phyloP scores from a whole-genome alignment of 805 yeast species.

The Blastobotrys terrestris region DNA sequence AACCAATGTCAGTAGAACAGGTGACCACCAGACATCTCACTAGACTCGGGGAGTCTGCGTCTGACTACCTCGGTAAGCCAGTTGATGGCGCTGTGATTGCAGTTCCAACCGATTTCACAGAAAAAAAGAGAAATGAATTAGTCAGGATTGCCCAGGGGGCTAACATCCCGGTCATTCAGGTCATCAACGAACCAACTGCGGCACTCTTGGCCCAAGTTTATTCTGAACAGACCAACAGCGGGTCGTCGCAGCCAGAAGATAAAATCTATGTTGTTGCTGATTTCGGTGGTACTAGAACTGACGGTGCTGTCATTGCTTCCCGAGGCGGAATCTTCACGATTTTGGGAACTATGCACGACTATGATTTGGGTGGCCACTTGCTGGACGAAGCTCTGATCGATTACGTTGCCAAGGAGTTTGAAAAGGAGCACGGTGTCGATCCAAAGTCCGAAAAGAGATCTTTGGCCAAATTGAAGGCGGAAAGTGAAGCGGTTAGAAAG shows the following conservation, averaged over 20 bases:
- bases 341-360: slow-evolving; percentile 77
- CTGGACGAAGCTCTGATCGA: slow-evolving; percentile 77
- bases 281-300: slow-evolving; percentile 93
- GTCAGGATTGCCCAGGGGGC: slow-evolving; percentile 57
- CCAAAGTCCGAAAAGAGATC: slow-evolving; percentile 80
- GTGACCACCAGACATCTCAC: slow-evolving; percentile 76
- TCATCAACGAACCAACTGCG: slow-evolving; percentile 87
- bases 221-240: slow-evolving; percentile 30
- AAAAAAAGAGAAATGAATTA: slow-evolving; percentile 62
- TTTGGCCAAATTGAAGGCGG: slow-evolving; percentile 78
- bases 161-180: slow-evolving; percentile 75
- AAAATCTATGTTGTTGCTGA: slow-evolving; percentile 88
- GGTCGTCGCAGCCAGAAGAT: slow-evolving; percentile 40
- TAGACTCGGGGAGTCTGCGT: slow-evolving; percentile 81
- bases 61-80: slow-evolving; percentile 77
- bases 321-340: slow-evolving; percentile 93
- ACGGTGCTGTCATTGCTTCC: slow-evolving; percentile 87
- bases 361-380: slow-evolving; percentile 79
- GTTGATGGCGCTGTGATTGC: slow-evolving; percentile 82
- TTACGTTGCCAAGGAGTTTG: slow-evolving; percentile 86
- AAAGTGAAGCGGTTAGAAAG: slow-evolving; percentile 78
- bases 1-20: slow-evolving; percentile 65
- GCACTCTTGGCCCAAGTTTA: slow-evolving; percentile 78
- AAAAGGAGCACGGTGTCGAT: slow-evolving; percentile 76
- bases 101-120: slow-evolving; percentile 83